Conservation (phyloP, 352 stramenopile species). For the Globisporangium rhizosaccharum region DNA sequence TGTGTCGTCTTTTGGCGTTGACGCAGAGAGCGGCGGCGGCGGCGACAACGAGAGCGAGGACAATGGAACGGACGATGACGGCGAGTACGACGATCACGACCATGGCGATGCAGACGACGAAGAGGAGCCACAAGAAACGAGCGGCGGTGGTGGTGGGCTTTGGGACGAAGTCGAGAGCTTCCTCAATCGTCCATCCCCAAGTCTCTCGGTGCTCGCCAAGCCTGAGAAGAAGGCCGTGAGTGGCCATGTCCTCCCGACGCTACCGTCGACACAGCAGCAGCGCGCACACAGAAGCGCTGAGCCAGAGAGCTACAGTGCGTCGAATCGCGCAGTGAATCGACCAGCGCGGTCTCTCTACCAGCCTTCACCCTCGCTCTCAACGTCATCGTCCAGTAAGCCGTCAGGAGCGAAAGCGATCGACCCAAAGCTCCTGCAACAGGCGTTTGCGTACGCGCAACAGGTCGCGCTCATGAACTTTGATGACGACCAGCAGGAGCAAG, state of each 20-base stretch:
- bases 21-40: neutral
- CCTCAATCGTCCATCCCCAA: constrained; percentile 64
- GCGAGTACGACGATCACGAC: constrained; percentile 16
- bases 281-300: constrained; percentile 12
- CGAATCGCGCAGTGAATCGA: constrained; percentile 11
- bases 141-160: constrained; percentile 21
- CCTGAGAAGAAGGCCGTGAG: constrained; percentile 15
- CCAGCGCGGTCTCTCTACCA: constrained; percentile 12
- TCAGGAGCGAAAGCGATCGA: constrained; percentile 37
- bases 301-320: constrained; percentile 23
- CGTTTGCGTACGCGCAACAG: constrained; percentile 64
- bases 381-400: constrained; percentile 6
- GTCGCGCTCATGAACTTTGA: constrained; percentile 44
- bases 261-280: constrained; percentile 18
- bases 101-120: constrained; percentile 11
- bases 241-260: constrained; percentile 32
- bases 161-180: constrained; percentile 78
- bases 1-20: neutral
- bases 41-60: neutral
- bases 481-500: constrained; percentile 23
- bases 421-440: constrained; percentile 60
- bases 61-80: neutral
- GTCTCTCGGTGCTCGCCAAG: constrained; percentile 38
- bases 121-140: constrained; percentile 43
- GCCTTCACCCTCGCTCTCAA: neutral